Conservation (phyloP, 2,329 filamentous ascomycete genomes). For the Cladobotryum protrusum region DNA sequence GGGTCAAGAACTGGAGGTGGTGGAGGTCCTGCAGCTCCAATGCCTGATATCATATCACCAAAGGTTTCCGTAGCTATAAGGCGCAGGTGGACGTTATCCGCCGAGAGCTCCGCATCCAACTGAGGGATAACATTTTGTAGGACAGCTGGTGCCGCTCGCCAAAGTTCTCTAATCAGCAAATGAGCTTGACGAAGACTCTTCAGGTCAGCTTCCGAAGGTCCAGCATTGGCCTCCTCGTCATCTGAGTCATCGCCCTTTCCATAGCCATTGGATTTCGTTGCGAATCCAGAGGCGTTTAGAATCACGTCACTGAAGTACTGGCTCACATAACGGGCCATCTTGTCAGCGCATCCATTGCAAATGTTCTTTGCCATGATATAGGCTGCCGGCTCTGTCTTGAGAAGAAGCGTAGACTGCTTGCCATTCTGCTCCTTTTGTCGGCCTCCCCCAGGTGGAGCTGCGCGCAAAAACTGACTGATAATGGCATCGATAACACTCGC, state of each 20-base stretch:
- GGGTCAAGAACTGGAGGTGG: constrained; percentile 68
- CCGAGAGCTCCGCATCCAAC: constrained; percentile 83
- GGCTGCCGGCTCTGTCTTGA: constrained; percentile 82
- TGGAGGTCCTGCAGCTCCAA: constrained; percentile 84
- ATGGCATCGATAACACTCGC: constrained; percentile 84
- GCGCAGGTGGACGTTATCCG: constrained; percentile 81
- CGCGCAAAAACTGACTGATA: constrained; percentile 89
- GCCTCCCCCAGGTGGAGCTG: constrained; percentile 62
- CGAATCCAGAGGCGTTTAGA: constrained; percentile 69
- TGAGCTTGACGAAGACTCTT: constrained; percentile 88
- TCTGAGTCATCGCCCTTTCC: constrained; percentile 58
- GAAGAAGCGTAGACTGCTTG: constrained; percentile 74
- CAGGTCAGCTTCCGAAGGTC: constrained; percentile 75
- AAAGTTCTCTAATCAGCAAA: constrained; percentile 80
- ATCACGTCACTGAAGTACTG: constrained; percentile 98
- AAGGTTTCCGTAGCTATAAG: constrained; percentile 88
- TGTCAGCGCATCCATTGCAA: constrained; percentile 82
- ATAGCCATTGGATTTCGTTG: constrained; percentile 49
- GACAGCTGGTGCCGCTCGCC: constrained; percentile 83
- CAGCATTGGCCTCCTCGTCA: constrained; percentile 52
- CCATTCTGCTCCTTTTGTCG: constrained; percentile 61
- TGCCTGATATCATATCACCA: constrained; percentile 89
- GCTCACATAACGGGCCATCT: constrained; percentile 90
- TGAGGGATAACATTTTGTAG: constrained; percentile 91
- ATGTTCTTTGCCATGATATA: constrained; percentile 96